A percentile compares a stretch with the other conserved stretches of the same genome.
These are phyloP conservation scores for Jamesozyma spencerorum DNA, from an alignment of 805 yeast genomes.

Conservation along the genomic window DNA sequence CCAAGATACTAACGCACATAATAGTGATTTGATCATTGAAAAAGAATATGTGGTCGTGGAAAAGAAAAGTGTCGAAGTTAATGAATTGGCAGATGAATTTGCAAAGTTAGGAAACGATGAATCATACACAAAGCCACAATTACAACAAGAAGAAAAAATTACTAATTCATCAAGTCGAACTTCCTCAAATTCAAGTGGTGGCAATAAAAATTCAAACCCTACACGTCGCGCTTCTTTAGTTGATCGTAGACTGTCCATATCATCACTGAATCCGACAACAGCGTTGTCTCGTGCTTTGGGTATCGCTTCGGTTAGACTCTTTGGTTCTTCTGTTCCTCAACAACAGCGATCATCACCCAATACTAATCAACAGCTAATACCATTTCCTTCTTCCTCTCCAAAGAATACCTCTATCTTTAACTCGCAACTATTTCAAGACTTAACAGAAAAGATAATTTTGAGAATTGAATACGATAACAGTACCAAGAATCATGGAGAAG, in stretches of 20 bases:
- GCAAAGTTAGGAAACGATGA: slow-evolving; percentile 31
- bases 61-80: slow-evolving; percentile 88
- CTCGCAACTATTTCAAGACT: slow-evolving; percentile 23
- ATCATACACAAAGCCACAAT: not conserved
- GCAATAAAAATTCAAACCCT: slow-evolving; percentile 16
- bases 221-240: slow-evolving; percentile 53
- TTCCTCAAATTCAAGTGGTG: slow-evolving; percentile 5
- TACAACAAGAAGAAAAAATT: not conserved
- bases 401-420: slow-evolving; percentile 17
- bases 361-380: slow-evolving; percentile 18
- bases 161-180: not conserved
- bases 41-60: slow-evolving; percentile 91
- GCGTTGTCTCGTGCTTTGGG: slow-evolving; percentile 84
- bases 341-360: slow-evolving; percentile 11
- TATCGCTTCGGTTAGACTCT: slow-evolving; percentile 77
- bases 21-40: slow-evolving; percentile 46
- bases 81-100: slow-evolving; percentile 89
- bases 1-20: not conserved
- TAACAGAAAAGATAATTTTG: slow-evolving; percentile 27
- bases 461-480: slow-evolving; percentile 15
- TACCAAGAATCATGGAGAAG: slow-evolving; percentile 1
- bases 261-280: slow-evolving; percentile 66
- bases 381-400: slow-evolving; percentile 17
- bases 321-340: slow-evolving; percentile 40
- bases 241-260: slow-evolving; percentile 56